phyloP scores from a whole-genome alignment of 768 basidiomycete genomes.

The Kwoniella sp. region DNA sequence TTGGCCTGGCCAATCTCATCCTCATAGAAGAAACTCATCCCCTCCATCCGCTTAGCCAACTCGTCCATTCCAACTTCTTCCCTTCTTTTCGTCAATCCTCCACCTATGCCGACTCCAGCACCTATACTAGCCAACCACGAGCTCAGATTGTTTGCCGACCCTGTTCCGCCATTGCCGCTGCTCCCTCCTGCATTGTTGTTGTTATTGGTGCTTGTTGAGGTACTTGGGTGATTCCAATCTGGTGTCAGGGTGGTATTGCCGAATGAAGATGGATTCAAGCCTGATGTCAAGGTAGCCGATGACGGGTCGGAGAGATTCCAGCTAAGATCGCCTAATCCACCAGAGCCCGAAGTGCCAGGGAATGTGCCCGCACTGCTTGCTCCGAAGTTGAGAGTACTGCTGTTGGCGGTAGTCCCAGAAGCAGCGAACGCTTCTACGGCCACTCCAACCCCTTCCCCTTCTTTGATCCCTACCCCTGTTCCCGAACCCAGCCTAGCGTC shows the following conservation, averaged over 20 bases:
- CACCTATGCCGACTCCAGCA: constrained; percentile 13
- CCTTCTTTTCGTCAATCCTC: constrained; percentile 15
- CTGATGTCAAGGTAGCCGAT: neutral
- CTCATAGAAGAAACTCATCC: constrained; percentile 56
- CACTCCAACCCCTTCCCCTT: constrained; percentile 40
- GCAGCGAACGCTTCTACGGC: constrained; percentile 35
- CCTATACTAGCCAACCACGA: constrained; percentile 13
- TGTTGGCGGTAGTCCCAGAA: constrained; percentile 2
- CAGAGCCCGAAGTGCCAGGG: constrained; percentile 7
- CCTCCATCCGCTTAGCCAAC: constrained; percentile 53
- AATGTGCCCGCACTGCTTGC: neutral
- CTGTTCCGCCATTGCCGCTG: neutral
- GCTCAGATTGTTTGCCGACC: constrained; percentile 13
- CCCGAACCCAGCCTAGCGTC: constrained; percentile 52
- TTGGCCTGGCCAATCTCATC: constrained; percentile 57
- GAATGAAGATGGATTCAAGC: neutral
- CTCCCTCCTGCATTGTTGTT: constrained; percentile 4
- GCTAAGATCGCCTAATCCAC: neutral
- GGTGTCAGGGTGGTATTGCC: constrained; percentile 8
- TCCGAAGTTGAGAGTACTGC: neutral
- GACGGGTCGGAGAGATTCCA: neutral
- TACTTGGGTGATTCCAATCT: constrained; percentile 10
- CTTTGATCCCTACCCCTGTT: constrained; percentile 43
- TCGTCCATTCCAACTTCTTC: constrained; percentile 46
- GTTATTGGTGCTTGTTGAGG: neutral